A percentile compares a stretch with the other conserved stretches of the same genome.
phyloP scores from a whole-genome alignment of 805 yeast genomes.

The Monosporozyma yasuniensis region DNA sequence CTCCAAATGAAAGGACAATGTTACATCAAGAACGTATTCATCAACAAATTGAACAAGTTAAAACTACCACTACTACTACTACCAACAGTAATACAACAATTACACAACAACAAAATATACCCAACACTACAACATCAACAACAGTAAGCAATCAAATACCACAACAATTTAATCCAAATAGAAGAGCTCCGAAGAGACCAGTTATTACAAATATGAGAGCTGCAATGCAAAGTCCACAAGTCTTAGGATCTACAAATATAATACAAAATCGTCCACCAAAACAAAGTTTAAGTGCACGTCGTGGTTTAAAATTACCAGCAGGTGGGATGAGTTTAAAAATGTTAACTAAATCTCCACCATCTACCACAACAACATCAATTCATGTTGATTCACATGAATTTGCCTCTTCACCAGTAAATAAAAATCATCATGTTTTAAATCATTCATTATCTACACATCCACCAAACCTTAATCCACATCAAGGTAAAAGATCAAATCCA shows the following conservation, averaged over 20 bases:
- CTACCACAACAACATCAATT: conserved; percentile 8
- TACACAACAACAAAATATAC: background rate
- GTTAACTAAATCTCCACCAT: conserved; percentile 12
- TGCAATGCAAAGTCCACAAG: background rate
- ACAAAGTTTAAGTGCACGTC: conserved; percentile 77
- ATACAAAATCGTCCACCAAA: conserved; percentile 32
- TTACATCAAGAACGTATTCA: background rate
- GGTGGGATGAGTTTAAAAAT: conserved; percentile 29
- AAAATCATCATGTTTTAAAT: conserved; percentile 4
- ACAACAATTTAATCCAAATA: conserved; percentile 18
- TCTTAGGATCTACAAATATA: background rate
- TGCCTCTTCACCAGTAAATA: conserved; percentile 22
- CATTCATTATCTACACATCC: conserved; percentile 1
- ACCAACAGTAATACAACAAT: background rate
- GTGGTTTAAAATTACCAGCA: conserved; percentile 64
- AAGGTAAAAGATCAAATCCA: conserved; percentile 23
- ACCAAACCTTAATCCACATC: conserved; percentile 1
- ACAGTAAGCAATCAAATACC: too few relatives aligned
- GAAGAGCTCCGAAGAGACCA: conserved; percentile 25
- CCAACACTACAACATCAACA: background rate
- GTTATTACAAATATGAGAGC: background rate
- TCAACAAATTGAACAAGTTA: background rate
- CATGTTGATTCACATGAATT: conserved; percentile 21
- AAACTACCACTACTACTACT: background rate
- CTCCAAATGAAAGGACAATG: background rate